Evolutionary conservation across 78 protist genomes (phyloP).

Genomic region (Bodo saltans): DNA sequence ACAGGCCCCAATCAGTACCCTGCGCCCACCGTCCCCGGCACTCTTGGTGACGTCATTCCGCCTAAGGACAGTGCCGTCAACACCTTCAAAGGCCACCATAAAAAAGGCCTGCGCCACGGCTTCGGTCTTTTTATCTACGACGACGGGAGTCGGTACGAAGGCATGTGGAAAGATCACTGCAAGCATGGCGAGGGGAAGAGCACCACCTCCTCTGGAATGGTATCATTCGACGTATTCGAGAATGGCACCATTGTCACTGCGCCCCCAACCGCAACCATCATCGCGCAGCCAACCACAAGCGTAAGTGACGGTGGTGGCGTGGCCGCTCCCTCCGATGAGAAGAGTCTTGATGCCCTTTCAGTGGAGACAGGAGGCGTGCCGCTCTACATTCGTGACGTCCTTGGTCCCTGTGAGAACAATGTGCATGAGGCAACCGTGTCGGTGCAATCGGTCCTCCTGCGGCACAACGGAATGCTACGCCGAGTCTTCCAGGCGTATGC

Average conservation of each 20-base stretch:
- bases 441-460: not conserved
- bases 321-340: too few relatives aligned
- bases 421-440: not conserved
- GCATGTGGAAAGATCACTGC: not conserved
- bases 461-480: not conserved
- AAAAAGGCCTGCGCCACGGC: constrained; percentile 18
- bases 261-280: too few relatives aligned
- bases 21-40: too few relatives aligned
- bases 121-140: constrained; percentile 1
- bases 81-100: not conserved
- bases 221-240: not conserved
- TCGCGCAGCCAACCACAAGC: too few relatives aligned
- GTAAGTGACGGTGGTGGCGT: too few relatives aligned
- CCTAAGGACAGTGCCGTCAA: not conserved
- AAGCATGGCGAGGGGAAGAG: not conserved
- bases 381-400: not conserved
- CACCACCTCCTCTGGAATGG: not conserved
- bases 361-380: too few relatives aligned
- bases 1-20: too few relatives aligned
- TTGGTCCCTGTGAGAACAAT: not conserved
- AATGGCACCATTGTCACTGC: too few relatives aligned
- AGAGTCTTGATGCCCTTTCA: too few relatives aligned
- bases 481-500: not conserved
- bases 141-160: not conserved
- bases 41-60: too few relatives aligned